Evolutionary conservation across 768 basidiomycete species (phyloP), one percentile per base, ranked within the genome.

Genomic region (Pleurotus tuber-regium): DNA sequence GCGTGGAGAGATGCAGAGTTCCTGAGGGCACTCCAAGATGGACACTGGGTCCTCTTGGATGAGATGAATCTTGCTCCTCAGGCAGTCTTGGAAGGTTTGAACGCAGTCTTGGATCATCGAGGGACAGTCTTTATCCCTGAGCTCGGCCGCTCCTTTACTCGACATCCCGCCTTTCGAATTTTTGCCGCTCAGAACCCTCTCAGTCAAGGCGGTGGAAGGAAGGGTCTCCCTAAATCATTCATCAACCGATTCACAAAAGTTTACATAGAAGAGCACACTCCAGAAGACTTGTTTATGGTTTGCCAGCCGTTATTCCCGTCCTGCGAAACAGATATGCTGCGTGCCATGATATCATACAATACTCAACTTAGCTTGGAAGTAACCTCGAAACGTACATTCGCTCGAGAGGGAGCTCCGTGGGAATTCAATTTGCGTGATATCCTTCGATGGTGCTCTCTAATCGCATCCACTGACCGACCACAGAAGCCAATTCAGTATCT

Each of bases 1-100:
- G 86, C 86, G 1, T 99, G 97, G 97, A 92, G 87, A 66, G 93
- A 98, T 57, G 97, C 96, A 0, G 94, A 96, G 52, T 99, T 99
- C 65, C 74, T 99, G 35, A 83, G 80, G 52, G 95, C 97, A 1
- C 70, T 99, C 69, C 93, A 97, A 63, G 79, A 89, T n/a, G 97
- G 97, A 1, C 85, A 92, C 54, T 99, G 97, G 97, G 96, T 98
- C 4, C 81, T 99, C 4, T 79, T 99, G 8, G 97, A 99, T 63
- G 97, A 99, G 66, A 98, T 99, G 97, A 99, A 99, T 63, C 78
- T 99, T 31, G 96, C 96, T 0, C 92, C 96, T 25, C 96, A 99
- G 62, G 87, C 97, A 0, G 87, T 99, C 4, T 81, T 99, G 1
- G 97, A 99, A 70, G 97, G 97, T 24, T 80, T 99, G 33, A 99